Percentiles rank a stretch among this genome's conserved stretches.
These are phyloP conservation scores for Toxicodendron radicans DNA, from an alignment of 345 rosid genomes.

Conservation along the genomic window DNA sequence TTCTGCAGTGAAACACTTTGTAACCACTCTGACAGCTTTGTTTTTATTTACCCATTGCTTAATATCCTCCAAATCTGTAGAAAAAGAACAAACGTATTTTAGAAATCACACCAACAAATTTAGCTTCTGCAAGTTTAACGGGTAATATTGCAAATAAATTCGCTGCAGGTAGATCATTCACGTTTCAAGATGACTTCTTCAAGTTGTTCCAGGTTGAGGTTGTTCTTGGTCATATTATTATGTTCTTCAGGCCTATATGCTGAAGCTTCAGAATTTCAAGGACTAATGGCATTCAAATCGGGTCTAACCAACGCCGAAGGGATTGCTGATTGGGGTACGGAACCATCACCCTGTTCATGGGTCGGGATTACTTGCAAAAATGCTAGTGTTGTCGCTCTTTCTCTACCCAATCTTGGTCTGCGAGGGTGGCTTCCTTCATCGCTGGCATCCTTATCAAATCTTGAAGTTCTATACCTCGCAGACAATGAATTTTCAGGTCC, in stretches of 20 bases:
- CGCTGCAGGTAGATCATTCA: not conserved
- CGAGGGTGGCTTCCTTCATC: constrained; percentile 6
- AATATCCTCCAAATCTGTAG: not conserved
- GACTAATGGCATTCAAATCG: constrained; percentile 16
- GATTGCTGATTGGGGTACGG: constrained; percentile 17
- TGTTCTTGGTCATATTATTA: constrained; percentile 4
- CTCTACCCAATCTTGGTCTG: constrained; percentile 19
- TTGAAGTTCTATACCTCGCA: constrained; percentile 3
- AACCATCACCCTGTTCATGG: constrained; percentile 16
- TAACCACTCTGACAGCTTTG: not conserved
- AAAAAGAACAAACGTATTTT: not conserved
- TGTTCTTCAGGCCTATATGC: constrained; percentile 9
- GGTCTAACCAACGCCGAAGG: constrained; percentile 1
- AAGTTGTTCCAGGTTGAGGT: constrained; percentile 7
- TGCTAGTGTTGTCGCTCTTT: constrained; percentile 15
- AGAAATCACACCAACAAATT: not conserved
- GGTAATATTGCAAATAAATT: not conserved
- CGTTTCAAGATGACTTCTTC: not conserved
- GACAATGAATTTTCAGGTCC: constrained; percentile 16
- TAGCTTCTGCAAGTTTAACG: not conserved
- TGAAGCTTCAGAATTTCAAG: constrained; percentile 9
- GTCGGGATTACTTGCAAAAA: constrained; percentile 15
- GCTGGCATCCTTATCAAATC: constrained; percentile 6
- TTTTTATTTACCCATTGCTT: not conserved
- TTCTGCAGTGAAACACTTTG: not conserved